Conservation (phyloP, 2,329 filamentous ascomycete species). For the Aureobasidium sp. region DNA sequence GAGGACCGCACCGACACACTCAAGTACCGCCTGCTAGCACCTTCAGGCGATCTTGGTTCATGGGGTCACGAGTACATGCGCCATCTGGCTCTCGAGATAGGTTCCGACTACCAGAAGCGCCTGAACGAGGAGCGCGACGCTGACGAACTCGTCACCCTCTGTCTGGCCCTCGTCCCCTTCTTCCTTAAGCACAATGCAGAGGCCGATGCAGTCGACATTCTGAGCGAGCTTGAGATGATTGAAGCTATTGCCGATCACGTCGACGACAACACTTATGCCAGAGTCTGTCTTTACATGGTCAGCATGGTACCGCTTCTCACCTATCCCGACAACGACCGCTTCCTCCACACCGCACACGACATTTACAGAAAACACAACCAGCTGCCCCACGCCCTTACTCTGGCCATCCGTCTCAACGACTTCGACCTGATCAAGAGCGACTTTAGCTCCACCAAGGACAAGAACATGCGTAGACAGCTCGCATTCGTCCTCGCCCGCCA, state of each 20-base stretch:
- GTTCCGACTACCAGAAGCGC: conserved; percentile 84
- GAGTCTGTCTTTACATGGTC: conserved; percentile 96
- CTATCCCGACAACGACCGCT: conserved; percentile 94
- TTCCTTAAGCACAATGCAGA: conserved; percentile 97
- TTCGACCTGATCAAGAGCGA: conserved; percentile 68
- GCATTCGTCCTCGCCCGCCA: conserved; percentile 89
- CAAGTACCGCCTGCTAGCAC: conserved; percentile 86
- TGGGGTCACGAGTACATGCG: conserved; percentile 99
- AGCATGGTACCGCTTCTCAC: conserved; percentile 98
- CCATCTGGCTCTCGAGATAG: conserved; percentile 91
- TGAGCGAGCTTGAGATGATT: conserved; percentile 97
- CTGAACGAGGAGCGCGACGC: conserved; percentile 77
- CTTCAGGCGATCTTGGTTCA: conserved; percentile 84
- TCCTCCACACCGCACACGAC: conserved; percentile 83
- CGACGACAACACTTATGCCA: conserved; percentile 85
- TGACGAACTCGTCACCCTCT: conserved; percentile 78
- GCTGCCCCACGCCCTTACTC: conserved; percentile 83
- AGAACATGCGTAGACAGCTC: conserved; percentile 82
- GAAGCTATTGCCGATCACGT: conserved; percentile 82
- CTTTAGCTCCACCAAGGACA: conserved; percentile 73
- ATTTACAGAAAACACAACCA: conserved; percentile 94
- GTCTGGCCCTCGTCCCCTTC: conserved; percentile 77
- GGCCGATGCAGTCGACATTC: conserved; percentile 91
- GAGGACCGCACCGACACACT: conserved; percentile 93
- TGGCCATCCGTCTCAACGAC: conserved; percentile 91